A percentile compares a stretch with the other conserved stretches of the same genome.
phyloP scores from a whole-genome alignment of 1,139 yeast genomes.

The Protomyces macrosporus region DNA sequence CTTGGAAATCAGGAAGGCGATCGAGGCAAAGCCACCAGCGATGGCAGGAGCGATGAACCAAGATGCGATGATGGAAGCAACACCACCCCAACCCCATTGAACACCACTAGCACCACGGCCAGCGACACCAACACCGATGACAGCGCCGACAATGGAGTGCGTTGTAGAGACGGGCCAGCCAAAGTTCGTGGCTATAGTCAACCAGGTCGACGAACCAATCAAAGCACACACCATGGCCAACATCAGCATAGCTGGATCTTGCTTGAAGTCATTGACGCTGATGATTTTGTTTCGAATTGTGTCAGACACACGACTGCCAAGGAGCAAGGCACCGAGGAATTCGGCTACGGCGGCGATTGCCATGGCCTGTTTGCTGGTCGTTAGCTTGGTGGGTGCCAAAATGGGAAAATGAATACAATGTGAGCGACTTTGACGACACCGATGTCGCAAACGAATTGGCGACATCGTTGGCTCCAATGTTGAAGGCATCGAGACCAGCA shows the following conservation, averaged over 20 bases:
- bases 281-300: too few relatives aligned
- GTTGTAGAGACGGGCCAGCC: conserved; percentile 79
- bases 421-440: too few relatives aligned
- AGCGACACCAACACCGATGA: conserved; percentile 70
- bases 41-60: conserved; percentile 77
- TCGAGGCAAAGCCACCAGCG: conserved; percentile 60
- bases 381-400: too few relatives aligned
- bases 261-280: conserved; percentile 47
- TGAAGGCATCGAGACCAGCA: too few relatives aligned
- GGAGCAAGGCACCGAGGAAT: too few relatives aligned
- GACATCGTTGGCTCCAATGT: too few relatives aligned
- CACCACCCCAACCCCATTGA: conserved; percentile 75
- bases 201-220: conserved; percentile 68
- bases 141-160: conserved; percentile 74
- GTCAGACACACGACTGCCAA: too few relatives aligned
- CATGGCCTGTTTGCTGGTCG: too few relatives aligned
- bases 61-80: conserved; percentile 66
- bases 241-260: conserved; percentile 65
- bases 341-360: too few relatives aligned
- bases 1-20: conserved; percentile 56
- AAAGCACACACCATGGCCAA: conserved; percentile 70
- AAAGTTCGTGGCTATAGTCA: conserved; percentile 57
- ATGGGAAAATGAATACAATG: too few relatives aligned
- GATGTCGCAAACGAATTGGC: too few relatives aligned
- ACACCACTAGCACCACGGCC: conserved; percentile 56